Base-by-base conservation (phyloP, 108 stramenopile genomes). In the Cyclotella kingstonii region DNA sequence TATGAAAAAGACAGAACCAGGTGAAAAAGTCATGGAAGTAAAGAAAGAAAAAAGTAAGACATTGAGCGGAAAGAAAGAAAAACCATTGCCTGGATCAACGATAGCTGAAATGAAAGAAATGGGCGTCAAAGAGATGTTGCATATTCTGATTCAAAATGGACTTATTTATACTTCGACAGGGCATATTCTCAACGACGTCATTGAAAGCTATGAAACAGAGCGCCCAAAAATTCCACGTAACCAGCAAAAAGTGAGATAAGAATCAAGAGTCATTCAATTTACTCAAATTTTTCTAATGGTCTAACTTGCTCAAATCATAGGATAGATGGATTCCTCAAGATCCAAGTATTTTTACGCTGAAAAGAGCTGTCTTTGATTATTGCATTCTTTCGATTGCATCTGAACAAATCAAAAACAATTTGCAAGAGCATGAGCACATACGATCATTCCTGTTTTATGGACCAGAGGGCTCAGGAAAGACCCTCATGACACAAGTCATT, bases 81-180 rank as follows among this genome's bases (percentile, higher is more conserved):
- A 85, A 55, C 84, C 83, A 26, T 63, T 92, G 11, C 89, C 91
- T n/a, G 91, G 91, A 22, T 68, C 80, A 29, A 86, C 83, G 63
- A 53, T 86, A 18, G 38, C 73, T 5, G 84, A 79, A 29, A 59
- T 86, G 43, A 81, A 84, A 58, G 79, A 68, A 33, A 83, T 89
- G 82, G 58, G 73, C 33, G 69, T 66, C 9, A 78, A 77, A 28
- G 71, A 87, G 23, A 93, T 90, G 89, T 62, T 93, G 14, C 40
- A 58, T 22, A 31, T 61, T 22, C 76, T 93, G 9, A 40, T 90
- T 34, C 78, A 90, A 34, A 33, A 83, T 65, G 66, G 79, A 46
- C 56, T 93, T 17, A 48, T 93, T 26, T 67, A 66, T 48, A 38
- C 46, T 10, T 52, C 64, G 4, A 39, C 59, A 2, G 45, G 45